Conservation (phyloP, 208 protist genomes). For the Trypanosoma rangeli region DNA sequence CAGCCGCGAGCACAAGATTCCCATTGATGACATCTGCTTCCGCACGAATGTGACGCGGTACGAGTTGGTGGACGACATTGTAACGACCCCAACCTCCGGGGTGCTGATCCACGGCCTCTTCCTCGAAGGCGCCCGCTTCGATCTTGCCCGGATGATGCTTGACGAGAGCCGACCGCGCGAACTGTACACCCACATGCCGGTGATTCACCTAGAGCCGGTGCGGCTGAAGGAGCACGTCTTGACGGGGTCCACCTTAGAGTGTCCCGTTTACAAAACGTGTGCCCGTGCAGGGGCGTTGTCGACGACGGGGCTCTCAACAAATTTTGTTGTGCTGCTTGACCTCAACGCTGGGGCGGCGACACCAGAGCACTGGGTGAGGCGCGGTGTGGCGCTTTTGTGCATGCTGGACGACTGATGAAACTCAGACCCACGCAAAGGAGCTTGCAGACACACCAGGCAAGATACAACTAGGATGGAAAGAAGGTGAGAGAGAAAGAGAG, state of each 20-base stretch:
- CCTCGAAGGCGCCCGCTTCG: slow-evolving; percentile 88
- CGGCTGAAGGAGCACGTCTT: slow-evolving; percentile 32
- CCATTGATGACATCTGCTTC: slow-evolving; percentile 93
- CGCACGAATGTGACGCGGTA: slow-evolving; percentile 79
- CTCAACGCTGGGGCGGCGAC: slow-evolving; percentile 48
- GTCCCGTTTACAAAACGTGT: slow-evolving; percentile 94
- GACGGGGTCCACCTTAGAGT: slow-evolving; percentile 64
- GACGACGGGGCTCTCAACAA: slow-evolving; percentile 91
- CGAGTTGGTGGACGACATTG: slow-evolving; percentile 72
- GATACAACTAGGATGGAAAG: not conserved
- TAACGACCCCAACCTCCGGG: slow-evolving; percentile 53
- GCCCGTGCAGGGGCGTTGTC: slow-evolving; percentile 87
- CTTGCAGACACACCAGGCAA: too few species aligned
- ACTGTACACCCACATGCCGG: slow-evolving; percentile 82
- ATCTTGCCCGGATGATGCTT: slow-evolving; percentile 42
- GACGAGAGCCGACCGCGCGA: slow-evolving; percentile 84
- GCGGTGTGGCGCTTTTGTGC: slow-evolving; percentile 92
- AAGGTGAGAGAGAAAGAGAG: not conserved
- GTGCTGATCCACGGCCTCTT: slow-evolving; percentile 94
- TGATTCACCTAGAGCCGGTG: slow-evolving; percentile 91
- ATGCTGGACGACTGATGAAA: slow-evolving; percentile 87
- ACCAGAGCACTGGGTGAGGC: slow-evolving; percentile 91
- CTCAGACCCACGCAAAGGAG: not conserved
- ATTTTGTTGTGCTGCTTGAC: slow-evolving; percentile 91
- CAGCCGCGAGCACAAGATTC: slow-evolving; percentile 84